Base-by-base conservation (phyloP, 768 basidiomycete genomes). In the Leccinum disarticulatum region DNA sequence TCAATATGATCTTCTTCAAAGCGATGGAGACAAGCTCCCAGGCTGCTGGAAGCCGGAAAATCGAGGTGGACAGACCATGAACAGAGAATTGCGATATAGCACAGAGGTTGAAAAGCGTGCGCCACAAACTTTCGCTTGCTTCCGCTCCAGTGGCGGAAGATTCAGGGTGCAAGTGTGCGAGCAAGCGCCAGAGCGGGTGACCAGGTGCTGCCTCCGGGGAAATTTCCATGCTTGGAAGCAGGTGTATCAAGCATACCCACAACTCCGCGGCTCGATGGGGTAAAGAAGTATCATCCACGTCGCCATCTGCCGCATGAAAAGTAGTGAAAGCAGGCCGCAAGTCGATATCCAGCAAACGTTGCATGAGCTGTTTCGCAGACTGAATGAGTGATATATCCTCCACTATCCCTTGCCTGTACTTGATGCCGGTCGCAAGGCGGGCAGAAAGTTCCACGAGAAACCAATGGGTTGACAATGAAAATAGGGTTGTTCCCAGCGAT, bases 1-100 rank as follows among this genome's bases (percentile, higher is more conserved):
- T 70, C 11, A 93, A 74, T 43, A 81, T 77, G 55, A 94, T 84
- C 46, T 77, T 77, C 43, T 81, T 78, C 41, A 95, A 75, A 0
- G 88, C 86, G 35, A 74, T 62, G 1, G 77, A 66, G 19, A 90
- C 83, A 1, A 90, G 70, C 0, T 82, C 77, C 95, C 95, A 98
- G 11, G 79, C 81, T 1, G 85, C 75, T 3, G 79, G 74, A 15
- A 89, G 77, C 3, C 75, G 75, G 25, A 73, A 72, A 6, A 60
- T 57, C 19, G 77, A 69, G 2, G 76, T 76, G 4, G 79, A 73
- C 36, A 78, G 60, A 10, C 88, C 88, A 33, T 78, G 72, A 0
- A 77, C 67, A 1, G 87, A 88, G 75, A 96, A 91, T 66, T 95
- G 94, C 0, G 91, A 90, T 13, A 95, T 72, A 1, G 87, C 82